phyloP scores from a whole-genome alignment of 345 rosid species.

The Citropsis articulata region DNA sequence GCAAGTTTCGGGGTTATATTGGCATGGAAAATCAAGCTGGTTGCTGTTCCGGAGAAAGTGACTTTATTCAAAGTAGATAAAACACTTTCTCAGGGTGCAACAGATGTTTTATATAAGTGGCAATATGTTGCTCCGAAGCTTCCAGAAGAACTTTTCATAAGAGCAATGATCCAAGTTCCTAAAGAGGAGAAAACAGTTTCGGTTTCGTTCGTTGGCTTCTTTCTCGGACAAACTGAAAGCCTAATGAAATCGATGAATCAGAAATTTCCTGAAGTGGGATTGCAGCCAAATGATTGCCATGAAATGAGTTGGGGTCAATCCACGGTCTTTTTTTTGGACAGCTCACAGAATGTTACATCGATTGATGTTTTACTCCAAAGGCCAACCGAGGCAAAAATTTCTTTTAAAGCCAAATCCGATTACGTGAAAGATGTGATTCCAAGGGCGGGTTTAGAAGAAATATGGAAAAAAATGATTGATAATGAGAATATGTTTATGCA shows the following conservation, averaged over 20 bases:
- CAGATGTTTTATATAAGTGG: background rate
- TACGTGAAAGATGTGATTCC: background rate
- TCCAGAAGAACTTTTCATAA: background rate
- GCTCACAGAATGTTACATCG: background rate
- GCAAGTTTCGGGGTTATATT: background rate
- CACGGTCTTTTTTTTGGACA: background rate
- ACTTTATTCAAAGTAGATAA: background rate
- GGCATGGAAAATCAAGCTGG: background rate
- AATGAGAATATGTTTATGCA: background rate
- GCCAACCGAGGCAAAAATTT: background rate
- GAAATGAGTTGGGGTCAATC: slow-evolving; percentile 7
- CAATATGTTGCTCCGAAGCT: background rate
- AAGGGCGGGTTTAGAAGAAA: background rate
- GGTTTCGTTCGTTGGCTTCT: background rate
- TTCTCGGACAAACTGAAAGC: background rate
- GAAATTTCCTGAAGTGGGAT: background rate
- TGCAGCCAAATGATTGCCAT: background rate
- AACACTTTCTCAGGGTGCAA: background rate
- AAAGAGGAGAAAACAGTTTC: background rate
- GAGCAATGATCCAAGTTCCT: background rate
- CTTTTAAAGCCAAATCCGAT: background rate
- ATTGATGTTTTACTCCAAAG: background rate
- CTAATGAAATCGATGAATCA: background rate
- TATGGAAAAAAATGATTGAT: background rate
- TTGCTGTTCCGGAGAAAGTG: slow-evolving; percentile 1